phyloP scores from a whole-genome alignment of 176 grass and related monocot genomes.

The Triticum aestivum region DNA sequence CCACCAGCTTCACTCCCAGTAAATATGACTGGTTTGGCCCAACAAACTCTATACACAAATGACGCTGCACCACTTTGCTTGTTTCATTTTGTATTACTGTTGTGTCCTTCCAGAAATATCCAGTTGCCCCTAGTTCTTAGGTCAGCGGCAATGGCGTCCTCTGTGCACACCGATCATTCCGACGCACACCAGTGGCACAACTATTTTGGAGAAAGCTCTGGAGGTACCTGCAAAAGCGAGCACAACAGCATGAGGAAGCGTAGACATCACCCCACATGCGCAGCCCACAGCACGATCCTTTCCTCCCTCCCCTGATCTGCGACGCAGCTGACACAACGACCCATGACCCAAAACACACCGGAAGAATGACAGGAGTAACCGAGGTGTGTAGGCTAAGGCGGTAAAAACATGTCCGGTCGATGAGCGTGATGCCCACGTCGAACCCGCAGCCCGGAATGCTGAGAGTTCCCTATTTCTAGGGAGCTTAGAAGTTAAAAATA shows the following conservation, averaged over 20 bases:
- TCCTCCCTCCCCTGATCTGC: neutral
- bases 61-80: neutral
- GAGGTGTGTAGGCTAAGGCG: neutral
- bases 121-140: no score
- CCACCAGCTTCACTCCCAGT: neutral
- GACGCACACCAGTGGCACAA: no score
- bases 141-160: no score
- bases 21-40: neutral
- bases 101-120: neutral
- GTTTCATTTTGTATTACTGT: neutral
- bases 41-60: neutral
- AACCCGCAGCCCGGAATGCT: neutral
- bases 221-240: neutral
- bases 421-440: neutral
- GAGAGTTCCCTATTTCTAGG: neutral
- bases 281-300: neutral
- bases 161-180: no score
- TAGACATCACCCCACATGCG: neutral
- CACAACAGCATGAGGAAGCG: no score
- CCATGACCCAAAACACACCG: neutral
- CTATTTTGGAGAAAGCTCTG: no score
- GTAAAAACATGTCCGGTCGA: neutral
- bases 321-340: neutral
- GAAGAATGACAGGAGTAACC: neutral
- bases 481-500: neutral